phyloP scores from a whole-genome alignment of 306 rosid genomes.

The Sicyos edulis region DNA sequence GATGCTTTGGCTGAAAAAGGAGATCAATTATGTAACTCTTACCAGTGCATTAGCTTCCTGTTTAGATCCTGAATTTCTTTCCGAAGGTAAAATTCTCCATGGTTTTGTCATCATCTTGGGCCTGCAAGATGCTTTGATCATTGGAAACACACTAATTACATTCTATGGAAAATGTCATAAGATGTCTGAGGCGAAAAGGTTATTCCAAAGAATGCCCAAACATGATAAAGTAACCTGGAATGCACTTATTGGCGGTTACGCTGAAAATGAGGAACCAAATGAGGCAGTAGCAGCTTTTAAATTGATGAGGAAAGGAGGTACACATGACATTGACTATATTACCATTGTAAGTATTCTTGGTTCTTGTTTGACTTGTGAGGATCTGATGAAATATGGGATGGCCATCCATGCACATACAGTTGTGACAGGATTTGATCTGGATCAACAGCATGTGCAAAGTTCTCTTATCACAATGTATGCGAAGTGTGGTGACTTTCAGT shows the following conservation, averaged over 20 bases:
- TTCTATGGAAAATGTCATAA: conserved; percentile 67
- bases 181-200: conserved; percentile 43
- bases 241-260: conserved; percentile 66
- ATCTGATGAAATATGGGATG: conserved; percentile 54
- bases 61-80: conserved; percentile 39
- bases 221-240: conserved; percentile 87
- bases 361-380: conserved; percentile 41
- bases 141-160: conserved; percentile 68
- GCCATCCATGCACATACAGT: conserved; percentile 59
- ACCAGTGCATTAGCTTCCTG: conserved; percentile 74
- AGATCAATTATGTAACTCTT: conserved; percentile 51
- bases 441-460: conserved; percentile 58
- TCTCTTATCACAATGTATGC: conserved; percentile 86
- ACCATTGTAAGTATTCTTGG: conserved; percentile 63
- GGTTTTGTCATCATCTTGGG: conserved; percentile 48
- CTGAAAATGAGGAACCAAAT: conserved; percentile 58
- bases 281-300: conserved; percentile 58
- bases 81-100: conserved; percentile 59
- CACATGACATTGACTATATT: conserved; percentile 47
- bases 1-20: conserved; percentile 44
- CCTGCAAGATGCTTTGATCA: conserved; percentile 43
- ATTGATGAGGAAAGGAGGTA: conserved; percentile 54
- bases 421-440: conserved; percentile 59
- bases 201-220: conserved; percentile 45
- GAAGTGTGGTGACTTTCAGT: conserved; percentile 59